Percentiles rank a stretch among this genome's conserved stretches.
phyloP scores from a whole-genome alignment of 306 rosid species.

The Prunus mira region DNA sequence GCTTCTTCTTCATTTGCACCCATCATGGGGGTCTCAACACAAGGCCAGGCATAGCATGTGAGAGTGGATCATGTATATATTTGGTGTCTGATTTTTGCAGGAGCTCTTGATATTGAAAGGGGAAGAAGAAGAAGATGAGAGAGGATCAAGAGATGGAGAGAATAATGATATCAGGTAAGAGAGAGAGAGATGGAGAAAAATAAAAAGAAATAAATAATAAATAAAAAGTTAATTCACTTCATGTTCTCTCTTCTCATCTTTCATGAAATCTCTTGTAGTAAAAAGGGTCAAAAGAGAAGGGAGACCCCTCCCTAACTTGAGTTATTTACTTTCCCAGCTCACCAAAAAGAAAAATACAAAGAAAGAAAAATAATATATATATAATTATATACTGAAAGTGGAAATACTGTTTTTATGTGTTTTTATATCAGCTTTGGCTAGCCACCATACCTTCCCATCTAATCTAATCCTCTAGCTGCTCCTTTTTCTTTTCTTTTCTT shows the following conservation, averaged over 20 bases:
- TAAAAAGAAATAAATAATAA: background rate
- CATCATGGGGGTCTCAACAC: background rate
- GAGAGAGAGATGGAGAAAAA: conserved; percentile 4
- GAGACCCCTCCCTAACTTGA: background rate
- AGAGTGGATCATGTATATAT: conserved; percentile 17
- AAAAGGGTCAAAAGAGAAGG: conserved; percentile 44
- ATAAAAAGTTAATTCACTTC: background rate
- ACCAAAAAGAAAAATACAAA: background rate
- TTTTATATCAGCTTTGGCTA: conserved; percentile 42
- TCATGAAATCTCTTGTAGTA: conserved; percentile 45
- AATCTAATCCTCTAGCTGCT: conserved; percentile 26
- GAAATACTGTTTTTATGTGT: conserved; percentile 64
- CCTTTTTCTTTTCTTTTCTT: background rate
- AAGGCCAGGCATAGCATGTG: background rate
- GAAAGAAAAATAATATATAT: background rate
- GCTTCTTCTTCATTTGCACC: conserved; percentile 21
- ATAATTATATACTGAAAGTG: conserved; percentile 39
- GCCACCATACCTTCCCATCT: conserved; percentile 52
- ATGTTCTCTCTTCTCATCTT: conserved; percentile 13
- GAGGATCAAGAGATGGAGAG: conserved; percentile 34
- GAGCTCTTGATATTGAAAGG: conserved; percentile 17
- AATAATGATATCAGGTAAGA: conserved; percentile 52
- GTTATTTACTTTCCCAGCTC: conserved; percentile 25
- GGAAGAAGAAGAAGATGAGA: conserved; percentile 23
- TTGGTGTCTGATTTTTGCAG: conserved; percentile 29